Evolutionary conservation across 2,329 filamentous ascomycete species (phyloP), one percentile per base, ranked within the genome.

Genomic region (Purpureocillium takamizusanense): DNA sequence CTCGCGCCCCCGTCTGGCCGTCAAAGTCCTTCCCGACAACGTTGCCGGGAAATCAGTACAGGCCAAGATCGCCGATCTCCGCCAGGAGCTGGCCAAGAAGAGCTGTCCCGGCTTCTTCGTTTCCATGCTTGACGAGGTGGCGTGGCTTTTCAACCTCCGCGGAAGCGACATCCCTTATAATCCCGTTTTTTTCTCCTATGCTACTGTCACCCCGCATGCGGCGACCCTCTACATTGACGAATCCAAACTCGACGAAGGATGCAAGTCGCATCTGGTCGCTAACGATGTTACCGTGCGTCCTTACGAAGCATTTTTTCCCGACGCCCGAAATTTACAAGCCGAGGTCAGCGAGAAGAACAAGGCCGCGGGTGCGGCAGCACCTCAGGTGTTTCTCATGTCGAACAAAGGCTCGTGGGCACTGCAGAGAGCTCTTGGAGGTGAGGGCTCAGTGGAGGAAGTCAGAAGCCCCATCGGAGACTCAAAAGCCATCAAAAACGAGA

Each of bases 141-240:
- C 92, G 10, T 98, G 92, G 92, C 72, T 98, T n/a, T 95, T 95
- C 69, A 98, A 98, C 62, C 67, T 98, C 35, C 81, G 92, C 50
- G 92, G 92, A 51, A 92, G 75, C 59, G 92, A 97, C 57, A 97
- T 98, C 47, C 86, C 88, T 0, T 98, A 92, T 67, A 98, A 98
- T 56, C 92, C 92, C 0, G 92, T 98, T 36, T 97, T 98, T 69
- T 97, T 97, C 64, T 92, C 90, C 13, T 98, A 97, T 54, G 90
- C 90, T 33, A 75, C 92, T 31, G 69, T 98, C 45, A 97, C 92
- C 2, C 78, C 81, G 2, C 80, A 72, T 10, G 69, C 77, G 2
- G 86, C 83, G 17, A 88, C 81, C 1, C 72, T 98, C 5, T 98
- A 95, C 54, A 69, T 97, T 42, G 84, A 97, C 53, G 74, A 81